Conservation (phyloP, 2,329 filamentous ascomycete genomes). For the Lasiodiplodia gonubiensis region DNA sequence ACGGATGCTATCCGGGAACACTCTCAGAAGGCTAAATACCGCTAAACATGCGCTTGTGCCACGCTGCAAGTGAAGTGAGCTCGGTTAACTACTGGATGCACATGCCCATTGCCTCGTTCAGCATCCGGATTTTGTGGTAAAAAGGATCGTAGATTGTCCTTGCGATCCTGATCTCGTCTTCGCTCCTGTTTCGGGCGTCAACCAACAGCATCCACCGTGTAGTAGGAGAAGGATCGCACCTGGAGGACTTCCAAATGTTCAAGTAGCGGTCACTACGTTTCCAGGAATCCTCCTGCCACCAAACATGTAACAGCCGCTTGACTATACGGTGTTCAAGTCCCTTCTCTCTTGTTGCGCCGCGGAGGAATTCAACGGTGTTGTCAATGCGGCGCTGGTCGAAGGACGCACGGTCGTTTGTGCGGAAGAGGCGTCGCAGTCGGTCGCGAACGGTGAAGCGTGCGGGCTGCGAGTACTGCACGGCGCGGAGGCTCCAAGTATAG, state of each 20-base stretch:
- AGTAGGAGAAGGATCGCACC: neutral
- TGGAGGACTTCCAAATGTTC: slow-evolving; percentile 9
- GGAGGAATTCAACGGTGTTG: slow-evolving; percentile 73
- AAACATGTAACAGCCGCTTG: slow-evolving; percentile 66
- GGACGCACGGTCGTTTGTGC: slow-evolving; percentile 39
- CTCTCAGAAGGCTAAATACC: neutral
- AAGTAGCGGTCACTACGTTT: slow-evolving; percentile 11
- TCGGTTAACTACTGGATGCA: slow-evolving; percentile 50
- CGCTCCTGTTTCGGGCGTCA: neutral
- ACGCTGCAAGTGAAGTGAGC: neutral
- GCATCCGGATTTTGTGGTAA: slow-evolving; percentile 72
- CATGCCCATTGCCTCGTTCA: slow-evolving; percentile 74
- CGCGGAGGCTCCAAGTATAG: slow-evolving; percentile 69
- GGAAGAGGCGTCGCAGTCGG: slow-evolving; percentile 50
- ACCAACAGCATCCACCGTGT: no score
- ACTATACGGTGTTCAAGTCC: slow-evolving; percentile 76
- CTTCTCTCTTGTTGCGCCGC: slow-evolving; percentile 65
- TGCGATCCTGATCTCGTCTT: neutral
- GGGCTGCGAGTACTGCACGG: slow-evolving; percentile 73
- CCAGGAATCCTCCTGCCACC: slow-evolving; percentile 49
- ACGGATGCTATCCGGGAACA: neutral
- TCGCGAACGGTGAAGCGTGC: slow-evolving; percentile 67
- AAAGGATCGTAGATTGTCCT: slow-evolving; percentile 63
- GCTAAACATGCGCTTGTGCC: neutral
- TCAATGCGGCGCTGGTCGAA: slow-evolving; percentile 56